Evolutionary conservation across 768 basidiomycete genomes (phyloP).

Genomic region (Amanita pallidorosea): DNA sequence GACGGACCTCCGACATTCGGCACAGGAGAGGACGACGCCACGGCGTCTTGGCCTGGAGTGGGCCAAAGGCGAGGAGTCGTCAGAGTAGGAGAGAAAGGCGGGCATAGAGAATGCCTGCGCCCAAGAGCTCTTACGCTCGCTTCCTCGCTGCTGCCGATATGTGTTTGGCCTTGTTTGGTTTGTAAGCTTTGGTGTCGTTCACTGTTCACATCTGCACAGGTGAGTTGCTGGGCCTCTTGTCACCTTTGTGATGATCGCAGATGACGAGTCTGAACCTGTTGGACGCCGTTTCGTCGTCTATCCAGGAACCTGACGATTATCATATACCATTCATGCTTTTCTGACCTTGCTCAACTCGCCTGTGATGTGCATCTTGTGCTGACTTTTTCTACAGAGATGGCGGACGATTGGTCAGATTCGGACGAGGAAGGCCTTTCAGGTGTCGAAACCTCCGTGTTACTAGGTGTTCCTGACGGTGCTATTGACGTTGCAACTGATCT

Average conservation of each 20-base stretch:
- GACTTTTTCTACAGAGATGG: slow-evolving; percentile 21
- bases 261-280: slow-evolving; percentile 74
- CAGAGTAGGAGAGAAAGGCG: slow-evolving; percentile 14
- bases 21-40: slow-evolving; percentile 50
- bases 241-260: slow-evolving; percentile 32
- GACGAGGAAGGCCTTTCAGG: slow-evolving; percentile 50
- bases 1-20: slow-evolving; percentile 55
- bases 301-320: slow-evolving; percentile 50
- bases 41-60: slow-evolving; percentile 35
- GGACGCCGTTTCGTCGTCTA: slow-evolving; percentile 42
- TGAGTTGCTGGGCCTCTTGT: slow-evolving; percentile 11
- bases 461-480: slow-evolving; percentile 73
- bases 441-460: slow-evolving; percentile 61
- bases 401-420: slow-evolving; percentile 74
- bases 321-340: slow-evolving; percentile 88
- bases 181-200: neutral
- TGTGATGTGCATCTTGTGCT: slow-evolving; percentile 8
- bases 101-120: slow-evolving; percentile 6
- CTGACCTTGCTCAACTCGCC: slow-evolving; percentile 39
- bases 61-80: slow-evolving; percentile 21
- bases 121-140: slow-evolving; percentile 6
- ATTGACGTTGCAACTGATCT: slow-evolving; percentile 49
- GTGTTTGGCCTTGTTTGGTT: neutral
- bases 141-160: neutral
- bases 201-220: slow-evolving; percentile 1